Base-by-base conservation (phyloP, 2,329 filamentous ascomycete genomes). In the Tolypocladium endophyticum region DNA sequence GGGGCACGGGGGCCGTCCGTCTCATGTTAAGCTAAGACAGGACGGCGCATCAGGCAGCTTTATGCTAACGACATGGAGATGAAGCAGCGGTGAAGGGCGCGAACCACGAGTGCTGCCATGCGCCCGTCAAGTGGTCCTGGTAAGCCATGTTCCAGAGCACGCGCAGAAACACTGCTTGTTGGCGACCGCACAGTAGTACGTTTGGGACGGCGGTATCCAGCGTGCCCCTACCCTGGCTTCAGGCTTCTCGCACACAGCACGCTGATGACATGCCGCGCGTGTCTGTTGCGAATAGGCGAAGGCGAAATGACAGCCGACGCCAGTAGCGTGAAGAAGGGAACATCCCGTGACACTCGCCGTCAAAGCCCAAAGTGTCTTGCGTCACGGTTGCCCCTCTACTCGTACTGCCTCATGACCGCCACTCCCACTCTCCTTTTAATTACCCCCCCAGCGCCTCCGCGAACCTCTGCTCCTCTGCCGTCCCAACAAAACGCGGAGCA, bases 351-450 rank as follows among this genome's bases (percentile, higher is more conserved):
- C 54, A 20, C 54, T 23, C 14, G 54, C n/a, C 14, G 38, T 25
- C 38, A 20, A 57, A 9, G 55, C 38, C 55, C 55, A 47, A n/a
- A 45, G 38, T 57, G 57, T 59, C 43, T 59, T 57, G 58, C 58
- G 58, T 59, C 55, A 59, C 54, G n/a, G 58, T 35, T 53, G 41
- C 58, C 58, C 54, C 54, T 56, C 55, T 41, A 30, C 28, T 20
- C 18, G 8, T n/a, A 30, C 20, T 23, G 50, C 50, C 50, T 53
- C 50, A 53, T 53, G 28, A 35, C 50, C 50, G 50, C 50, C 30
- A 35, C 18, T 35, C 50, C 50, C 45, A 20, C 18, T 35, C 50
- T 30, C 45, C 16, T 53, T 35, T 52, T 33, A 52, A 52, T 52
- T 50, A 50, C 28, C 4, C 45, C n/a, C 50, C 50, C 30, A 36